Evolutionary conservation across 2,329 filamentous ascomycete genomes (phyloP), one percentile per base, ranked within the genome.

Genomic region (Pestalotiopsis sp.): DNA sequence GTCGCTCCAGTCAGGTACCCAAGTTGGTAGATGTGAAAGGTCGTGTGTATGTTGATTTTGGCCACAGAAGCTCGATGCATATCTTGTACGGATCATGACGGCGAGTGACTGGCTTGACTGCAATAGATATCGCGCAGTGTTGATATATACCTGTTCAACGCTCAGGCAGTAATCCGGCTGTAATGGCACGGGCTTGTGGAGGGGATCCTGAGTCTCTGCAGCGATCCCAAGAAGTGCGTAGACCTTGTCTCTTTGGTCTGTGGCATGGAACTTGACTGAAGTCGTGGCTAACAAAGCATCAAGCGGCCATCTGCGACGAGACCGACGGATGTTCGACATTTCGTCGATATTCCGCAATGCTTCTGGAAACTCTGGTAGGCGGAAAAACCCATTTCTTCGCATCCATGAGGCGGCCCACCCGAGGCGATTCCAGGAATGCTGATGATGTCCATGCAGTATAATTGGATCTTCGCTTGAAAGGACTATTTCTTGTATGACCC

Each of bases 201-300:
- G 14, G 17, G 31, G 25, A 4, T 38, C 59, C 3, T 62, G 59
- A 38, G 25, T 12, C 25, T 62, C 59, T 17, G 59, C 59, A 4
- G 59, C 11, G 11, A 62, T 36, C 3, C 59, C 25, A n/a, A 38
- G 17, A 14, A 62, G 20, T 7, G 4, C 59, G 31, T 31, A 62
- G 17, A 62, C 25, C 31, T 62, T 62, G 59, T 62, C 59, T 39
- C 59, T 62, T 31, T 62, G 59, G 17, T 62, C 59, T 38, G 59
- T 38, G 3, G 59, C 59, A 20, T 62, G 59, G 25, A 62, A 62
- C 59, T 62, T 62, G 11, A 38, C 20, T 39, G 3, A 17, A n/a
- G 27, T 62, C 2, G 14, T n/a, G 23, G 59, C 3, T 38, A 62
- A 7, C 17, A 62, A n/a, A 27, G 59, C 36, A 17, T 62, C 59